These are phyloP conservation scores for Saccharomyces hybrid DNA, from an alignment of 1,139 yeast species.

Conservation along the genomic window DNA sequence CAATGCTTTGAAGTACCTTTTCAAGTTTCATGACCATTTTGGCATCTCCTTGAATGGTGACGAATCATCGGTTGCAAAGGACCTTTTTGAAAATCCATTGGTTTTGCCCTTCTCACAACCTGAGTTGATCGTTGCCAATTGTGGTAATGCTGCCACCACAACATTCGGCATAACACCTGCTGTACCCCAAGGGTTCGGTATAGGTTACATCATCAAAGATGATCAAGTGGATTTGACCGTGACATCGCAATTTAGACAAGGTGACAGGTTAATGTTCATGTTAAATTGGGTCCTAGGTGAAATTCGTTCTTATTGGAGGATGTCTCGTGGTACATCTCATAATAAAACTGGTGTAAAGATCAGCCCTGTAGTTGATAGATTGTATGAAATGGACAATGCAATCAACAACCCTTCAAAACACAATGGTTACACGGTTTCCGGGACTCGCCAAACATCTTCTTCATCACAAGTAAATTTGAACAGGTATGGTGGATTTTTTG, in stretches of 20 bases:
- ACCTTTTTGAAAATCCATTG: slow-evolving; percentile 36
- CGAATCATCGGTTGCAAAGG: slow-evolving; percentile 23
- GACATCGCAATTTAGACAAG: slow-evolving; percentile 68
- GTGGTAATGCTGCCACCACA: slow-evolving; percentile 71
- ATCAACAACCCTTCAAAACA: slow-evolving; percentile 17
- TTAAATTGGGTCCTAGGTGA: slow-evolving; percentile 53
- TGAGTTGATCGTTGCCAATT: slow-evolving; percentile 47
- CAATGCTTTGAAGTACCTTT: slow-evolving; percentile 51
- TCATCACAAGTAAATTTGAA: slow-evolving; percentile 30
- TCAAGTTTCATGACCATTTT: slow-evolving; percentile 26
- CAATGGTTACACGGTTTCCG: slow-evolving; percentile 6
- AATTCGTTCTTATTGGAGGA: slow-evolving; percentile 41
- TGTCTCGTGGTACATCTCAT: slow-evolving; percentile 33
- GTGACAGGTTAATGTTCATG: slow-evolving; percentile 58
- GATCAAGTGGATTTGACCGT: slow-evolving; percentile 56
- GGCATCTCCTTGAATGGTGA: slow-evolving; percentile 38
- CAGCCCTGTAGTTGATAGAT: slow-evolving; percentile 31
- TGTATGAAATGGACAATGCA: slow-evolving; percentile 30
- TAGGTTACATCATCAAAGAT: slow-evolving; percentile 65
- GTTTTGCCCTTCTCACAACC: slow-evolving; percentile 42
- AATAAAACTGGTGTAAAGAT: slow-evolving; percentile 31
- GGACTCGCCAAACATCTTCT: slow-evolving; percentile 14
- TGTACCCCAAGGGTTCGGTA: slow-evolving; percentile 64
- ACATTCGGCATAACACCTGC: slow-evolving; percentile 75
- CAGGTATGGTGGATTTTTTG: slow-evolving; percentile 73